Evolutionary conservation across 2,329 filamentous ascomycete species (phyloP), one percentile per base, ranked within the genome.

Genomic region (Chrysoporthe cubensis): DNA sequence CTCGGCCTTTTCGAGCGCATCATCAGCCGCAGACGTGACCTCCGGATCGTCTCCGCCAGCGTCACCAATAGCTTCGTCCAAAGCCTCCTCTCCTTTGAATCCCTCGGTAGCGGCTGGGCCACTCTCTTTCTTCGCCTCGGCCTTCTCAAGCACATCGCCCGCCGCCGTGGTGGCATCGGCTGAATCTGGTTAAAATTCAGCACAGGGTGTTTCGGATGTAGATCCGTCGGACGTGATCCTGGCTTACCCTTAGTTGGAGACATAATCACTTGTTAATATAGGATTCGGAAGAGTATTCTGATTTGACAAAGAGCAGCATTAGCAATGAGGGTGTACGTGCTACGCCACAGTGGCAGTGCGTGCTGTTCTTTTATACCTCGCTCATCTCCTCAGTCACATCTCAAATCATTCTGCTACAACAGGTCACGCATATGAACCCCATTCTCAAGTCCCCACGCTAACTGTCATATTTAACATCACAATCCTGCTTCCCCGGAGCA

Each of bases 1-100:
- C 42, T 69, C 67, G 2, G 67, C 67, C 44, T 69, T 66, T 54
- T 69, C 67, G 11, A 69, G 64, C 32, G 67, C 14, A 46, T 69
- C 64, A 9, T 63, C 67, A 3, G 43, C 52, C 3, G 64, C 67
- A 16, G 67, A 69, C 5, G 67, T 69, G 11, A 46, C 60, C 32
- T 69, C 67, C 3, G 67, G 67, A 26, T 69, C 46, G 9, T 60
- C 64, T 7, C 60, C 64, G 1, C 67, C 67, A 9, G 43, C 32
- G 6, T 63, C 64, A 5, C 64, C 67, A 7, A 69, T 69, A 5
- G 67, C 67, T 18, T 66, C 64, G 11, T 69, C 67, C 46, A 69
- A 32, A 1, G 64, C 67, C 21, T 65, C 64, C 44, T 69, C 64
- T 4, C 64, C 64, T 43, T 64, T 64, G 43, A 69, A 43, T 5